Evolutionary conservation across 2,329 filamentous ascomycete species (phyloP).

Genomic region (Colletotrichum lindemuthianum): DNA sequence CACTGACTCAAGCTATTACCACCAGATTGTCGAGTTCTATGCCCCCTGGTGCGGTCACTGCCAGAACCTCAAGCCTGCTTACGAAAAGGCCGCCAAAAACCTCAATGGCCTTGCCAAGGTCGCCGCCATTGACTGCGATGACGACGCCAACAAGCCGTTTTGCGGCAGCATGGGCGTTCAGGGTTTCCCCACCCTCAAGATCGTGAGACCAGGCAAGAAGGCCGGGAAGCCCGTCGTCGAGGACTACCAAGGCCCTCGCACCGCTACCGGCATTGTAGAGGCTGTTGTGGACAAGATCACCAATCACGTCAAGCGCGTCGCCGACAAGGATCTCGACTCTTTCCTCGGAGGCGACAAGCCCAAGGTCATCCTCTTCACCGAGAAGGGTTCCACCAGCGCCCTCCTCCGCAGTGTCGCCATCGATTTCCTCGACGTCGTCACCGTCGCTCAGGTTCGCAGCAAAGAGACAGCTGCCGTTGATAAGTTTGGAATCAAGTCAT

Average conservation of each 20-base stretch:
- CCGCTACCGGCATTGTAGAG: slow-evolving; percentile 87
- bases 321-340: slow-evolving; percentile 79
- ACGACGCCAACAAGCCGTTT: slow-evolving; percentile 88
- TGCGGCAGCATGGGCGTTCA: slow-evolving; percentile 88
- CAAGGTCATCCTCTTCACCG: slow-evolving; percentile 92
- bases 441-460: slow-evolving; percentile 83
- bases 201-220: slow-evolving; percentile 86
- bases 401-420: slow-evolving; percentile 87
- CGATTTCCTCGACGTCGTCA: slow-evolving; percentile 85
- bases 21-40: slow-evolving; percentile 82
- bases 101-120: slow-evolving; percentile 94
- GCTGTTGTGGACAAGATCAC: slow-evolving; percentile 88
- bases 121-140: slow-evolving; percentile 93
- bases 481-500: slow-evolving; percentile 79
- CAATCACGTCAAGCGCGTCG: slow-evolving; percentile 86
- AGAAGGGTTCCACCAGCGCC: slow-evolving; percentile 89
- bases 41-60: slow-evolving; percentile 99
- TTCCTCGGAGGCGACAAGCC: slow-evolving; percentile 79
- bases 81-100: slow-evolving; percentile 91
- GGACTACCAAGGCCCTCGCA: slow-evolving; percentile 87
- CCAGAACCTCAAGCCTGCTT: slow-evolving; percentile 93
- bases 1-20: neutral
- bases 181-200: slow-evolving; percentile 96
- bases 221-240: slow-evolving; percentile 79
- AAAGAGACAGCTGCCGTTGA: slow-evolving; percentile 80